Conservation (phyloP, 495 filamentous ascomycete genomes). For the Xylaria scruposa region DNA sequence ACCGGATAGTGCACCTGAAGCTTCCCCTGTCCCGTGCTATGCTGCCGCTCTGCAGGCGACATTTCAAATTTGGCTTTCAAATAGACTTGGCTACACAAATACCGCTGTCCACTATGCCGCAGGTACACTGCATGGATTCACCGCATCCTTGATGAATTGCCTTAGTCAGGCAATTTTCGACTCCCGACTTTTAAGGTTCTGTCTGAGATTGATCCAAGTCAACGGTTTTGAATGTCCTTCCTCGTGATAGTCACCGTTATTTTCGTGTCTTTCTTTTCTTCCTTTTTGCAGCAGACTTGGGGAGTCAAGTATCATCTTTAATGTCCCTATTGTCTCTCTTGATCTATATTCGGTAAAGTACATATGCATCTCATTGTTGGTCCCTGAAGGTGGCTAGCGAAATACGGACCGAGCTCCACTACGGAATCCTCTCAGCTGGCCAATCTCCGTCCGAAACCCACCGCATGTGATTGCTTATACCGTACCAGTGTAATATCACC, state of each 20-base stretch:
- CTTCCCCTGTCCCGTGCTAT: too few species aligned
- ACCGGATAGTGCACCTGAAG: too few species aligned
- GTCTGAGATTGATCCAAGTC: neutral
- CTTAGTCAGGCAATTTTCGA: neutral
- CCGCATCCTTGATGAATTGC: neutral
- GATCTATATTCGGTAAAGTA: neutral
- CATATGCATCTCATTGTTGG: slow-evolving; percentile 8
- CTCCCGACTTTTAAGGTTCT: neutral
- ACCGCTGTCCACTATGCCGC: neutral
- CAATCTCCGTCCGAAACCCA: slow-evolving; percentile 28
- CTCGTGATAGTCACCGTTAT: neutral
- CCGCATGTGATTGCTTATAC: slow-evolving; percentile 22
- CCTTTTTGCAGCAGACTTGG: neutral
- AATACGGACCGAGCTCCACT: slow-evolving; percentile 14
- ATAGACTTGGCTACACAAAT: neutral
- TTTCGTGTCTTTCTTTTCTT: neutral
- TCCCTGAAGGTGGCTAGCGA: neutral
- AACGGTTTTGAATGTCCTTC: neutral
- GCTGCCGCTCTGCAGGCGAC: neutral
- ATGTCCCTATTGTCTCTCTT: neutral
- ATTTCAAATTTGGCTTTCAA: slow-evolving; percentile 10
- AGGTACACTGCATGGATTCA: neutral
- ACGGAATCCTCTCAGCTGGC: slow-evolving; percentile 20
- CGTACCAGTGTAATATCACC: neutral
- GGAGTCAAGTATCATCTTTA: neutral